Conservation (phyloP, 768 basidiomycete genomes). For the Hirschioporus abietinus region DNA sequence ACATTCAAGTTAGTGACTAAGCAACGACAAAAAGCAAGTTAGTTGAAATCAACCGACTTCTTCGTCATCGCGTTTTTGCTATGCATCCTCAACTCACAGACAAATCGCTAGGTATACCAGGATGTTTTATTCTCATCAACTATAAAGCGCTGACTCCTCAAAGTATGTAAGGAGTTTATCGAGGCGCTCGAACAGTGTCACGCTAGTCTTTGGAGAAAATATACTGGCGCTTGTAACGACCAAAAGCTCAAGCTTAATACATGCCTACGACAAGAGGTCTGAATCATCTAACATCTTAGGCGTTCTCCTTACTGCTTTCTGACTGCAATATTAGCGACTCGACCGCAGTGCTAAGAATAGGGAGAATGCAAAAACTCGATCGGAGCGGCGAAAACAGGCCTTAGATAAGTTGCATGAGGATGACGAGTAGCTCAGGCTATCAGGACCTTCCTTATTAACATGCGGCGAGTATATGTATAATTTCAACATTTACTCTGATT, state of each 20-base stretch:
- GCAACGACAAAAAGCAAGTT: no score
- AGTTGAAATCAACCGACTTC: background rate
- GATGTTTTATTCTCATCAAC: slow-evolving; percentile 21
- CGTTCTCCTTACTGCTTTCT: background rate
- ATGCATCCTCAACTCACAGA: slow-evolving; percentile 76
- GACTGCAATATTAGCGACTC: slow-evolving; percentile 38
- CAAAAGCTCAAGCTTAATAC: slow-evolving; percentile 63
- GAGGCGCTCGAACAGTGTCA: slow-evolving; percentile 73
- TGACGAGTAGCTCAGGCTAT: slow-evolving; percentile 3
- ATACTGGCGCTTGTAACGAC: slow-evolving; percentile 65
- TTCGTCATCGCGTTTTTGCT: background rate
- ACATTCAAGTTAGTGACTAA: no score
- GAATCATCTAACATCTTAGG: slow-evolving; percentile 9
- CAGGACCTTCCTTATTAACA: background rate
- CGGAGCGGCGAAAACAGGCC: slow-evolving; percentile 51
- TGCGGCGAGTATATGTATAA: slow-evolving; percentile 10
- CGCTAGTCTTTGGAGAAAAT: slow-evolving; percentile 52
- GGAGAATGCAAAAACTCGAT: slow-evolving; percentile 51
- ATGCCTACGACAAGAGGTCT: slow-evolving; percentile 69
- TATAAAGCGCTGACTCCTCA: slow-evolving; percentile 12
- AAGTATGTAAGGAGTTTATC: slow-evolving; percentile 74
- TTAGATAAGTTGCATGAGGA: slow-evolving; percentile 24
- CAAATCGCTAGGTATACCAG: slow-evolving; percentile 41
- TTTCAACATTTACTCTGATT: background rate
- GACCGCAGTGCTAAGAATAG: slow-evolving; percentile 57